Base-by-base conservation (phyloP, 1,139 yeast species). In the Nakaseomyces bracarensis region DNA sequence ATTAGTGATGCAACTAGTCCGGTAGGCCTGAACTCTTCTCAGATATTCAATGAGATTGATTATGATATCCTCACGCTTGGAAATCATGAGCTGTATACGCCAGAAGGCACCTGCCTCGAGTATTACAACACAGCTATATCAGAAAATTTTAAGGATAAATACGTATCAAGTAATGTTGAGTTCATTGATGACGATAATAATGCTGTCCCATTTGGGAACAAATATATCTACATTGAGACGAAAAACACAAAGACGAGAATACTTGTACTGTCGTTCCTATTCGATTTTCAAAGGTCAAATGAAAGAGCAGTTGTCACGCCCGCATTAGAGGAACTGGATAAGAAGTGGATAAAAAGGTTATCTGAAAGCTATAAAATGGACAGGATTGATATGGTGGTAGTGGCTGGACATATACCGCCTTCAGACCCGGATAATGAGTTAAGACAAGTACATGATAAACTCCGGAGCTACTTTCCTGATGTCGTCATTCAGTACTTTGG, bases 21-120 rank as follows among this genome's bases (percentile, higher is more conserved):
- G 1, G 80, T 80, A 53, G 97, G 96, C 0, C 56, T 66, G 10
- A 61, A 70, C 22, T 74, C 91, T 1, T 73, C 79, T 28, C 71
- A 74, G 1, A 70, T 86, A 0, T 87, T 87, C 60, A 72, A 72
- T 49, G 66, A 72, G 49, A 75, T 75, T 45, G 80, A 82, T 46
- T 84, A 81, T 54, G 97, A 91, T 58, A 60, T 91, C 33, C 64
- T 91, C 34, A 83, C 96, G 0, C 67, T 89, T 39, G 98, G 98
- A 0, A 91, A 91, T 62, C 98, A 91, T 63, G 98, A 91, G 57
- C 70, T 91, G 35, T 91, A 91, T 59, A 67, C 70, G n/a, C 78
- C 75, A 55, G 81, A 75, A 15, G 77, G 79, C 37, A 75, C 93
- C 4, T 56, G 63, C 28, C 77, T 74, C 52, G 97, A 91, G 58